A percentile compares a stretch with the other conserved stretches of the same genome.
phyloP scores from a whole-genome alignment of 345 rosid genomes.

The Salix arbutifolia region DNA sequence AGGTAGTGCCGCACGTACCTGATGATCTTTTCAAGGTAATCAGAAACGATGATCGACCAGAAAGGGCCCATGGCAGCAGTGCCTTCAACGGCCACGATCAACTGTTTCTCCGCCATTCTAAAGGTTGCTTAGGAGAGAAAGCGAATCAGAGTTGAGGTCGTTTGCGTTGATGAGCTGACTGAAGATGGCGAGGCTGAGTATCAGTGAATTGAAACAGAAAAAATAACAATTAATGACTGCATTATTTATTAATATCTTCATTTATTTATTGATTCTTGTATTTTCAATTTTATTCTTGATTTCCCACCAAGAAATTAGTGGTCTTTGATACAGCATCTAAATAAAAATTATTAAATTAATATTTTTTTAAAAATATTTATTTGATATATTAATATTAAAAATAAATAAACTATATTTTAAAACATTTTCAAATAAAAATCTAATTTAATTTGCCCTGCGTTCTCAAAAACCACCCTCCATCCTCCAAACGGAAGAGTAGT shows the following conservation, averaged over 20 bases:
- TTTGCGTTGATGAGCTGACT: not conserved
- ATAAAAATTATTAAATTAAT: too few relatives aligned
- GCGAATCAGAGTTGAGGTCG: not conserved
- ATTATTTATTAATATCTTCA: not conserved
- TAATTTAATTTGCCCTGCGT: too few relatives aligned
- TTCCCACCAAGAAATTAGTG: not conserved
- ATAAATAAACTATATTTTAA: too few relatives aligned
- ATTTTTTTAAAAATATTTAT: too few relatives aligned
- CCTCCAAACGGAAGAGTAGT: too few relatives aligned
- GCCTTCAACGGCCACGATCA: slow-evolving; percentile 85
- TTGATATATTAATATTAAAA: too few relatives aligned
- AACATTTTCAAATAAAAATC: too few relatives aligned
- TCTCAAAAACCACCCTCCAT: too few relatives aligned
- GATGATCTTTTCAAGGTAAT: slow-evolving; percentile 86
- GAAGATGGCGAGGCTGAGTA: not conserved
- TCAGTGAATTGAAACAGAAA: not conserved
- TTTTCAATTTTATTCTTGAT: not conserved
- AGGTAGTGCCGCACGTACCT: slow-evolving; percentile 33
- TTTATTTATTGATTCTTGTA: not conserved
- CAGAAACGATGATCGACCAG: slow-evolving; percentile 68
- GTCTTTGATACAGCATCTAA: too few relatives aligned
- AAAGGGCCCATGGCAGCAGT: slow-evolving; percentile 89
- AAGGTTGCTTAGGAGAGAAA: not conserved
- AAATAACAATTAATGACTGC: not conserved
- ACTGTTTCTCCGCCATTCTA: slow-evolving; percentile 69